phyloP scores from a whole-genome alignment of 495 filamentous ascomycete genomes.

The Schizothecium vesticola region DNA sequence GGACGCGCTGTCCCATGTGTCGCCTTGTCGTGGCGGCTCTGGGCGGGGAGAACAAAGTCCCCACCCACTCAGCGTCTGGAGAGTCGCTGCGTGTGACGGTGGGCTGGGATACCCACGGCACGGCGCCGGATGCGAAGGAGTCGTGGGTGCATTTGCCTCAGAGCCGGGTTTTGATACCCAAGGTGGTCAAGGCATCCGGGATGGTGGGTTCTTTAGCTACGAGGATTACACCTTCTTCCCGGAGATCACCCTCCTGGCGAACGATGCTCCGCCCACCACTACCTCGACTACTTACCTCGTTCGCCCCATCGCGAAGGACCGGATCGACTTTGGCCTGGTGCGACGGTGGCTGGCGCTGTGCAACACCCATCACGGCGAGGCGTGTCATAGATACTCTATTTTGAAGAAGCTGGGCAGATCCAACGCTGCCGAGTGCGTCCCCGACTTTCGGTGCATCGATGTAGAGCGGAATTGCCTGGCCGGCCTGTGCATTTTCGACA shows the following conservation, averaged over 20 bases:
- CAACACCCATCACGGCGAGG: too few relatives aligned
- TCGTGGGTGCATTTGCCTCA: neutral
- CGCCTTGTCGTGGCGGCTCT: neutral
- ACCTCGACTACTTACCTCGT: too few relatives aligned
- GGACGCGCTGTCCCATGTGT: neutral
- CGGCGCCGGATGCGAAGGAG: neutral
- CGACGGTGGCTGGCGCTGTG: too few relatives aligned
- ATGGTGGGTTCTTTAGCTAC: neutral
- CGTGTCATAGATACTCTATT: too few relatives aligned
- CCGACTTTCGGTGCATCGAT: too few relatives aligned
- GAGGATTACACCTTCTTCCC: neutral
- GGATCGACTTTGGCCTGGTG: too few relatives aligned
- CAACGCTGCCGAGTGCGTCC: too few relatives aligned
- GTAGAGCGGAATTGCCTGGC: too few relatives aligned
- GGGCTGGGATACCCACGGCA: neutral
- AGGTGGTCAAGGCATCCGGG: neutral
- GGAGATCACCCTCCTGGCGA: neutral
- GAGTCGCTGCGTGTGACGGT: neutral
- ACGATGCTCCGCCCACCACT: slow-evolving; percentile 1
- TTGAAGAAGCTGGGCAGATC: too few relatives aligned
- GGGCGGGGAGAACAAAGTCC: neutral
- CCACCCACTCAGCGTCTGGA: neutral
- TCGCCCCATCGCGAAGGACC: too few relatives aligned
- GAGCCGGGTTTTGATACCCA: neutral
- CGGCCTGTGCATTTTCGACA: too few relatives aligned